Evolutionary conservation across 306 rosid species (phyloP).

Genomic region (Purshia tridentata): DNA sequence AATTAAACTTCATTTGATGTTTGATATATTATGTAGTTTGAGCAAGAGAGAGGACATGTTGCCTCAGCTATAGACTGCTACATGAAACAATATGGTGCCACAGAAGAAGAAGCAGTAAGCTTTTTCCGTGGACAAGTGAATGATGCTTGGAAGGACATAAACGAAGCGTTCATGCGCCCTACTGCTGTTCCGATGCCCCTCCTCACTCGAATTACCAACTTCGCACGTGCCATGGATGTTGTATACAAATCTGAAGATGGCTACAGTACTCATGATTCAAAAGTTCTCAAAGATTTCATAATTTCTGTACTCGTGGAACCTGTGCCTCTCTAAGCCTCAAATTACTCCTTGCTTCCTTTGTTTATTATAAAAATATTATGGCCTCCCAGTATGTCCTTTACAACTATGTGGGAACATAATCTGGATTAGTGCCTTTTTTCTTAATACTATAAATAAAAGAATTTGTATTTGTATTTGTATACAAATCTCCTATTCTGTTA

Average conservation of each 20-base stretch:
- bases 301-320: neutral
- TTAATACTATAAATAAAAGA: too few relatives aligned
- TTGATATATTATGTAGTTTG: constrained; percentile 24
- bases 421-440: too few relatives aligned
- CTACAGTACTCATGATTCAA: constrained; percentile 15
- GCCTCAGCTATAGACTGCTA: constrained; percentile 37
- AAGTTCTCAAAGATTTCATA: neutral
- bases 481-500: too few relatives aligned
- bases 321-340: neutral
- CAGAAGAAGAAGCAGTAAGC: constrained; percentile 7
- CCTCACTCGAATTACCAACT: constrained; percentile 30
- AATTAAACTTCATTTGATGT: neutral
- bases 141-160: constrained; percentile 39
- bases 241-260: constrained; percentile 29
- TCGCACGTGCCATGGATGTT: constrained; percentile 26
- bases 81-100: constrained; percentile 24
- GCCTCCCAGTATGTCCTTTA: too few relatives aligned
- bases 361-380: too few relatives aligned
- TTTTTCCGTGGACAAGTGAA: neutral
- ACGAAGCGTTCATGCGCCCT: constrained; percentile 32
- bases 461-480: too few relatives aligned
- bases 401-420: too few relatives aligned
- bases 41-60: constrained; percentile 32
- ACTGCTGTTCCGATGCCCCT: neutral
- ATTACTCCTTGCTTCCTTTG: too few relatives aligned